Evolutionary conservation across 495 filamentous ascomycete species (phyloP).

Genomic region (Tirmania nivea): DNA sequence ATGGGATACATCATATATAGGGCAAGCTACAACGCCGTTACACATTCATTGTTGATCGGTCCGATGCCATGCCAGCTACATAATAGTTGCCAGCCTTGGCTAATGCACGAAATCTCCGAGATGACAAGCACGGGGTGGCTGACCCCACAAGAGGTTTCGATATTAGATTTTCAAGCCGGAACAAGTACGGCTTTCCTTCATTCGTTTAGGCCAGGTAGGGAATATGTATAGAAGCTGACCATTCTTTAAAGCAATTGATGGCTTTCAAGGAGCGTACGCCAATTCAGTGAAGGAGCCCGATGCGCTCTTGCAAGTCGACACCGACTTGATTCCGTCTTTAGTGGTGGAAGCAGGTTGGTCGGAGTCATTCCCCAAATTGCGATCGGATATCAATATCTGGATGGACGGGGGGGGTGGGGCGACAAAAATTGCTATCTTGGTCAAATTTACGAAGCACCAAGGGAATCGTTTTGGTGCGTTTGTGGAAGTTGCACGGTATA

Average conservation of each 20-base stretch:
- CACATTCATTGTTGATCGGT: not conserved
- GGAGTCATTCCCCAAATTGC: not conserved
- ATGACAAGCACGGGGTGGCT: not conserved
- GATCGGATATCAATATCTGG: not conserved
- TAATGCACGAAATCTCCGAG: not conserved
- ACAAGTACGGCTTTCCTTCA: not conserved
- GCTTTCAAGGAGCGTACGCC: not conserved
- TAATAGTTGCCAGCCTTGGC: not conserved
- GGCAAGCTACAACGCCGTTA: not conserved
- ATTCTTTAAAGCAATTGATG: not conserved
- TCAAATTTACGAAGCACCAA: not conserved
- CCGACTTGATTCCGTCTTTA: not conserved
- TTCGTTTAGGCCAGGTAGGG: not conserved
- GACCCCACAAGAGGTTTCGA: not conserved
- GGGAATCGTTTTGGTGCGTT: not conserved
- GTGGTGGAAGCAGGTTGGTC: not conserved
- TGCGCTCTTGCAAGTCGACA: not conserved
- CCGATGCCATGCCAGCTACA: not conserved
- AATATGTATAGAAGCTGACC: not conserved
- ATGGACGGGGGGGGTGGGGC: not conserved
- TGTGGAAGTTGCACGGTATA: not conserved
- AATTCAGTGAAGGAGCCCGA: not conserved
- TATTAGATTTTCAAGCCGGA: not conserved
- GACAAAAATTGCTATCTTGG: not conserved
- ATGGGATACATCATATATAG: not conserved